phyloP scores from a whole-genome alignment of 805 yeast genomes.

The Candida morakotiae region DNA sequence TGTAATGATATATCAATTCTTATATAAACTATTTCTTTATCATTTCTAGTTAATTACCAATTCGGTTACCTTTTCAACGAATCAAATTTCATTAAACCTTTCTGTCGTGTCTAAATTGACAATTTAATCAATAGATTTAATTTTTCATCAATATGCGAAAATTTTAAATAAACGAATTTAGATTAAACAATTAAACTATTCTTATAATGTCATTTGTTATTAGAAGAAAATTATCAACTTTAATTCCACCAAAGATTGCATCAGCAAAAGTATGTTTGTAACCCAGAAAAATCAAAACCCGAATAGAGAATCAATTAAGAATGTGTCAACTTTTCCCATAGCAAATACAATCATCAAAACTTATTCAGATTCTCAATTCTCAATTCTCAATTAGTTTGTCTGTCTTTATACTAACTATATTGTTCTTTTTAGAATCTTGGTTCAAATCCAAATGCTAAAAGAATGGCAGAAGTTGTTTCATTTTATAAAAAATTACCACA shows the following conservation, averaged over 20 bases:
- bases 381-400: too few relatives aligned
- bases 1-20: too few relatives aligned
- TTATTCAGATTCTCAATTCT: too few relatives aligned
- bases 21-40: background rate
- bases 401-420: too few relatives aligned
- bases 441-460: conserved; percentile 93
- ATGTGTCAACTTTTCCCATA: too few relatives aligned
- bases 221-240: conserved; percentile 90
- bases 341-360: too few relatives aligned
- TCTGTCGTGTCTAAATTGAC: background rate
- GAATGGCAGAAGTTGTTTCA: conserved; percentile 90
- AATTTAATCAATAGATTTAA: too few relatives aligned
- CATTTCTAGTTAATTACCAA: background rate
- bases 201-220: conserved; percentile 70
- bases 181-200: conserved; percentile 1
- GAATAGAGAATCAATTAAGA: too few relatives aligned
- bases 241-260: conserved; percentile 98
- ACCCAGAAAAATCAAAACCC: too few relatives aligned
- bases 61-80: conserved; percentile 1
- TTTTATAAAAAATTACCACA: conserved; percentile 96
- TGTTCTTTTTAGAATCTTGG: conserved; percentile 75
- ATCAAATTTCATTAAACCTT: conserved; percentile 1
- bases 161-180: conserved; percentile 1
- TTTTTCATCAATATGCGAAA: conserved; percentile 3
- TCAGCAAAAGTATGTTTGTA: conserved; percentile 72